Evolutionary conservation across 1,284 basidiomycete species (phyloP).

Genomic region (Pseudozyma pruni): DNA sequence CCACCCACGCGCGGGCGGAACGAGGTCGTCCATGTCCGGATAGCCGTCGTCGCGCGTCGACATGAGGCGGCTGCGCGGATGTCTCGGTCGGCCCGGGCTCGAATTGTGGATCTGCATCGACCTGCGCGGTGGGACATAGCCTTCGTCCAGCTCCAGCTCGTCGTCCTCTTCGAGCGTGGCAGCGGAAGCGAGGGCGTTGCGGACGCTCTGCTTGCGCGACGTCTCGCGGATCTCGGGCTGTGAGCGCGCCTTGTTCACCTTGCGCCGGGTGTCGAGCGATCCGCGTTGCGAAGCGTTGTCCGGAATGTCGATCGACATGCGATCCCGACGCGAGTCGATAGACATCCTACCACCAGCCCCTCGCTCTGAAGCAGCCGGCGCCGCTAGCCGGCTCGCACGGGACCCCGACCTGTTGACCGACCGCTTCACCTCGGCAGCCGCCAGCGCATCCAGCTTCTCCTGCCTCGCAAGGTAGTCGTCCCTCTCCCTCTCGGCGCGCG

Average conservation of each 20-base stretch:
- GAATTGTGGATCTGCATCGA: constrained; percentile 12
- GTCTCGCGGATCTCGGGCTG: constrained; percentile 19
- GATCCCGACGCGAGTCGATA: constrained; percentile 18
- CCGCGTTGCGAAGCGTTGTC: constrained; percentile 19
- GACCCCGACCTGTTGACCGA: constrained; percentile 10
- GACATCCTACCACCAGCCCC: constrained; percentile 6
- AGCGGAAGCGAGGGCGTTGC: constrained; percentile 27
- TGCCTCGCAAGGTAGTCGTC: constrained; percentile 44
- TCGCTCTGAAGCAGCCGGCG: constrained; percentile 12
- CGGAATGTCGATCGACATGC: constrained; percentile 7
- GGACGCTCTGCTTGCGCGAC: background rate
- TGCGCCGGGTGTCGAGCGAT: constrained; percentile 27
- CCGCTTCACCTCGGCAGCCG: background rate
- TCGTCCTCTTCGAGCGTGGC: constrained; percentile 1
- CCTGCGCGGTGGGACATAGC: background rate
- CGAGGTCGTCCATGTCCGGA: constrained; percentile 40
- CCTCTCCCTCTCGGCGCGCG: constrained; percentile 38
- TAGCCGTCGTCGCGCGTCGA: constrained; percentile 14
- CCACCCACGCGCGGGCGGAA: constrained; percentile 27
- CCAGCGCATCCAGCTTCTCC: constrained; percentile 16
- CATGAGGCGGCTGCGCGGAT: constrained; percentile 12
- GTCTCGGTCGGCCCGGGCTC: constrained; percentile 1
- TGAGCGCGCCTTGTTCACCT: constrained; percentile 15
- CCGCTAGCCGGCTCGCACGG: constrained; percentile 17
- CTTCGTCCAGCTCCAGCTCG: constrained; percentile 11